Evolutionary conservation across 2,329 filamentous ascomycete species (phyloP).

Genomic region (Paecilomyces variotii): DNA sequence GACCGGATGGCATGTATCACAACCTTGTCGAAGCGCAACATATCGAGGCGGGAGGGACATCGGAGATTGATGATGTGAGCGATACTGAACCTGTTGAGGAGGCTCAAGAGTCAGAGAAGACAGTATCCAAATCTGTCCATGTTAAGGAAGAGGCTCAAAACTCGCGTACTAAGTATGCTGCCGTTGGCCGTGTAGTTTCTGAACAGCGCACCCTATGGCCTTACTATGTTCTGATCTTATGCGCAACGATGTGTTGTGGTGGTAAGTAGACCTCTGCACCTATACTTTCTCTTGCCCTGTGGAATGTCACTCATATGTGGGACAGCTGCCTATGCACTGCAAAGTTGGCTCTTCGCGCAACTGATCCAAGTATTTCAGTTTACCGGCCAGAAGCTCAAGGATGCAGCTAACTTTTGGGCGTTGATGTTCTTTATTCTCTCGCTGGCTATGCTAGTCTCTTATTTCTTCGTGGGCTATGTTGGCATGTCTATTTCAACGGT

Average conservation of each 20-base stretch:
- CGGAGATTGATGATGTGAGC: not conserved
- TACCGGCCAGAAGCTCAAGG: constrained; percentile 27
- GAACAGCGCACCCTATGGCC: constrained; percentile 24
- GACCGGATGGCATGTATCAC: constrained; percentile 55
- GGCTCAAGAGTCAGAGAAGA: not conserved
- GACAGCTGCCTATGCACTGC: constrained; percentile 23
- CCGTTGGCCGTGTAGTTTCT: constrained; percentile 19
- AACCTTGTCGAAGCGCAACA: constrained; percentile 50
- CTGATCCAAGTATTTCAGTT: constrained; percentile 42
- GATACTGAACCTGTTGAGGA: constrained; percentile 1
- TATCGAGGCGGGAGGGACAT: constrained; percentile 12
- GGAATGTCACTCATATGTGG: not conserved
- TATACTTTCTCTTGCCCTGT: not conserved
- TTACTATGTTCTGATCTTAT: constrained; percentile 17
- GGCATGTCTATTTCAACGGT: constrained; percentile 41
- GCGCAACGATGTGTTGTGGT: constrained; percentile 20
- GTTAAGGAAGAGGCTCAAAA: not conserved
- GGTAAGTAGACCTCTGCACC: constrained; percentile 13
- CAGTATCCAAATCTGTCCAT: not conserved
- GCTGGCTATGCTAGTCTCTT: constrained; percentile 38
- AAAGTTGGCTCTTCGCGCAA: constrained; percentile 41
- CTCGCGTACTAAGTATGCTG: constrained; percentile 11
- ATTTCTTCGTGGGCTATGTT: constrained; percentile 38
- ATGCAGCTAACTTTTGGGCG: constrained; percentile 43
- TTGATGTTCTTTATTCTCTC: constrained; percentile 52